phyloP scores from a whole-genome alignment of 768 basidiomycete genomes.

The Mycena haematopus region DNA sequence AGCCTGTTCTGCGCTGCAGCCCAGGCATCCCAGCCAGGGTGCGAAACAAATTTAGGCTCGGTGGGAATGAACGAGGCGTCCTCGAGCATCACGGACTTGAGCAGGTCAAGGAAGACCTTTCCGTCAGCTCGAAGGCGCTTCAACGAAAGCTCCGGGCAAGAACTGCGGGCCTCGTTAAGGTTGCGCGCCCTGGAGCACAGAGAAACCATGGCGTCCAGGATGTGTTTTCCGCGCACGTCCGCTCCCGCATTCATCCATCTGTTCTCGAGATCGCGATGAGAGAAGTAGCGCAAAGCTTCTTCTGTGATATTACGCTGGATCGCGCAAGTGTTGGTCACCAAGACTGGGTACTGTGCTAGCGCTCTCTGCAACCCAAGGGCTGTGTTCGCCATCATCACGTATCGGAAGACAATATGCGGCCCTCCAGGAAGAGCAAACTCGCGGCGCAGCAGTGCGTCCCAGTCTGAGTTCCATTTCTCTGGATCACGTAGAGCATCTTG shows the following conservation, averaged over 20 bases:
- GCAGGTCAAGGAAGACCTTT: too few species aligned
- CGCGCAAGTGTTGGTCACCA: constrained; percentile 19
- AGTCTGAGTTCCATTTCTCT: constrained; percentile 25
- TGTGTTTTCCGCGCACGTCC: constrained; percentile 13
- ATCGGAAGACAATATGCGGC: background rate
- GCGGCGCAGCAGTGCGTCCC: constrained; percentile 15
- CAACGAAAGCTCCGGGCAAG: too few species aligned
- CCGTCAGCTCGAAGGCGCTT: too few species aligned
- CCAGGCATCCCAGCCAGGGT: constrained; percentile 14
- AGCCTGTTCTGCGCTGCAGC: background rate
- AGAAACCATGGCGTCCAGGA: too few species aligned
- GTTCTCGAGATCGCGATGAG: constrained; percentile 7
- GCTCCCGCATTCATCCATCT: constrained; percentile 13
- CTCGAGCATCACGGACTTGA: constrained; percentile 9
- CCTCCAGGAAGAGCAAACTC: background rate
- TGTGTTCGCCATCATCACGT: background rate
- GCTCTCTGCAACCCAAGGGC: background rate
- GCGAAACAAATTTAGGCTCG: constrained; percentile 2
- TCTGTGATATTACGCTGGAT: constrained; percentile 16
- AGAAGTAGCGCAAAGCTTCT: constrained; percentile 17
- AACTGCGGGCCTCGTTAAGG: too few species aligned
- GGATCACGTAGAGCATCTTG: constrained; percentile 19
- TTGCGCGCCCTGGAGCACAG: too few species aligned
- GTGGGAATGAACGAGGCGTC: constrained; percentile 19
- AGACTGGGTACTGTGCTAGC: background rate